Evolutionary conservation across 257 asterid genomes (phyloP).

Genomic region (Solanum pinnatisectum): DNA sequence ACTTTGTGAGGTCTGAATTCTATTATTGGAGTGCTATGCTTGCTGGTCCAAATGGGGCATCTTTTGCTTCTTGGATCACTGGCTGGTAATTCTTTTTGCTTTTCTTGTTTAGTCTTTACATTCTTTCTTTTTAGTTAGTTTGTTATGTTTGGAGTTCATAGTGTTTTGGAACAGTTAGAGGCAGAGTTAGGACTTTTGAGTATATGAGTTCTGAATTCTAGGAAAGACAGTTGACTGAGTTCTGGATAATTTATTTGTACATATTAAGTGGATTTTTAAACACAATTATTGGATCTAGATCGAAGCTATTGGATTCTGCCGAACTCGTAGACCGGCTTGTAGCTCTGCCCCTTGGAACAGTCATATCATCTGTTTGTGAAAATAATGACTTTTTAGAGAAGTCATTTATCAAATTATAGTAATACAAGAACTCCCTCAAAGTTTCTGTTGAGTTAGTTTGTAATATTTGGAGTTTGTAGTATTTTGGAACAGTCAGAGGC

Average conservation of each 20-base stretch:
- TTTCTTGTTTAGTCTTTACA: background rate
- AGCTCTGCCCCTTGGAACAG: background rate
- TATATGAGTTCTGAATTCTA: background rate
- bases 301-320: background rate
- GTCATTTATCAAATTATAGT: no score
- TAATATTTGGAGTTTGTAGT: background rate
- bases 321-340: background rate
- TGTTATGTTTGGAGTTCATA: background rate
- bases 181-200: background rate
- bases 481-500: background rate
- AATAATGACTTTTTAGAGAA: background rate
- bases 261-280: background rate
- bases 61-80: conserved; percentile 94
- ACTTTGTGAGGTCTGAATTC: conserved; percentile 9
- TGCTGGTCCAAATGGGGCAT: conserved; percentile 92
- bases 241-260: background rate
- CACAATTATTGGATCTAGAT: background rate
- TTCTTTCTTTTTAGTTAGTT: background rate
- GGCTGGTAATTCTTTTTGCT: conserved; percentile 52
- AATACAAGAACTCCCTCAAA: background rate
- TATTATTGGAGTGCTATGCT: conserved; percentile 94
- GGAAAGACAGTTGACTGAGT: background rate
- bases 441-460: background rate
- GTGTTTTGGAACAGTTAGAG: background rate
- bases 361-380: background rate